phyloP scores from a whole-genome alignment of 768 basidiomycete species.

The Amanita thiersii region DNA sequence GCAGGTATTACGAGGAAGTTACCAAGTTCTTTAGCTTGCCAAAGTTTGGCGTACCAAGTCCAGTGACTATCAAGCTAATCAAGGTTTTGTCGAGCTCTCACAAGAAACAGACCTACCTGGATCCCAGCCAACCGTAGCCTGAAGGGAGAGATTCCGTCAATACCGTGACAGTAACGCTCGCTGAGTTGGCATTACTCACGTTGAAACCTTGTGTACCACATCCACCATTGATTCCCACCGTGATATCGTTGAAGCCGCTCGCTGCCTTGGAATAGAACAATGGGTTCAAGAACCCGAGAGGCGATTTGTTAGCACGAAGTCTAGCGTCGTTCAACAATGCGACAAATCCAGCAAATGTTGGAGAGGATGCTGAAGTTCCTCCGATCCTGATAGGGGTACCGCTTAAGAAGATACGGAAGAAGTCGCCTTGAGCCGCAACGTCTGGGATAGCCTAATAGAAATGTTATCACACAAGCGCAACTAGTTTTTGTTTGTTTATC shows the following conservation, averaged over 20 bases:
- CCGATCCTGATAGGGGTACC: slow-evolving; percentile 29
- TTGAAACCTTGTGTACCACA: slow-evolving; percentile 61
- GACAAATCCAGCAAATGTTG: slow-evolving; percentile 53
- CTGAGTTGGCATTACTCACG: slow-evolving; percentile 29
- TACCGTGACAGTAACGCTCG: neutral
- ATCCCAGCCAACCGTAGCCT: slow-evolving; percentile 51
- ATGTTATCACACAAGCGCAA: neutral
- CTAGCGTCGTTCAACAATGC: slow-evolving; percentile 57
- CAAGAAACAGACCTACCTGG: slow-evolving; percentile 30
- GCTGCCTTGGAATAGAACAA: slow-evolving; percentile 39
- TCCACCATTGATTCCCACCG: slow-evolving; percentile 39
- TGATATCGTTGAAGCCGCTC: slow-evolving; percentile 47
- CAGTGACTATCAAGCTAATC: slow-evolving; percentile 30
- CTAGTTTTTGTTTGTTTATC: slow-evolving; percentile 7
- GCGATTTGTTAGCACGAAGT: slow-evolving; percentile 27
- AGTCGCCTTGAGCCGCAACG: slow-evolving; percentile 46
- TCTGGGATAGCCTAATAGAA: slow-evolving; percentile 47
- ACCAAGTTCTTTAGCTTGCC: slow-evolving; percentile 33
- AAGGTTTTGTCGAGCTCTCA: slow-evolving; percentile 1
- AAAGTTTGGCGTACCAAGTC: slow-evolving; percentile 49
- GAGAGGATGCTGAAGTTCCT: slow-evolving; percentile 59
- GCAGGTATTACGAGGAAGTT: too few relatives aligned
- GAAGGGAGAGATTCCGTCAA: neutral
- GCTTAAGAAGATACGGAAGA: slow-evolving; percentile 38
- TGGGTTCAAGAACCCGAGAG: slow-evolving; percentile 61